Evolutionary conservation across 2,329 filamentous ascomycete genomes (phyloP), one percentile per base, ranked within the genome.

Genomic region (Zarea fungicola): DNA sequence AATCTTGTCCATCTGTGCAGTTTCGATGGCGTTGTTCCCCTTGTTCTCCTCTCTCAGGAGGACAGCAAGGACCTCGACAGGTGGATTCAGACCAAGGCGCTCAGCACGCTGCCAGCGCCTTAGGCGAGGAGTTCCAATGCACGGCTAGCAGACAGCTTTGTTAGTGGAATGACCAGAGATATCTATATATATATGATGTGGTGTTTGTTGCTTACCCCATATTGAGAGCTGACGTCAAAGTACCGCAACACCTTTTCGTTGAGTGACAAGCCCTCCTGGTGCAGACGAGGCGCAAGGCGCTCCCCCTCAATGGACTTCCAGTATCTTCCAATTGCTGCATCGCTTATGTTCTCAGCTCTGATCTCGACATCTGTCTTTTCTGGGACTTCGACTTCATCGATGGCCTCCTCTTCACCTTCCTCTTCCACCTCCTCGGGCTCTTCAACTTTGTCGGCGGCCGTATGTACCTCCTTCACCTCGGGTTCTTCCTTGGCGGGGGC

Each of bases 211-310:
- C 87, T 73, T 81, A 95, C 90, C 49, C 93, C 93, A 65, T 88
- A 99, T 60, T 96, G 88, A 52, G 80, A 88, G 61, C 85, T 93
- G 56, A 95, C 85, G 65, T 99, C 93, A 68, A 93, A 99, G 64
- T 96, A 88, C 54, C 92, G 76, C 60, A 97, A 68, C 22, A 97
- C 82, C 73, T 92, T 96, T 75, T 97, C 91, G 49, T 85, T 76
- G 39, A 87, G 56, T 10, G 74, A 77, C 57, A 97, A 63, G 3
- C 76, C 84, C 58, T 84, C 68, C 68, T 95, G 89, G 61, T 97
- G 93, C 29, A 95, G 83, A 58, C 85, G 73, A 35, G 80, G 78
- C 16, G 87, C 80, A 51, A 75, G 76, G 57, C 89, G 76, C 59
- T 82, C 76, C 34, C 72, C 71, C 71, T 96, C 89, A 56, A 92